Evolutionary conservation across 805 yeast genomes (phyloP), one percentile per base, ranked within the genome.

Genomic region (Candida arabinofermentans): DNA sequence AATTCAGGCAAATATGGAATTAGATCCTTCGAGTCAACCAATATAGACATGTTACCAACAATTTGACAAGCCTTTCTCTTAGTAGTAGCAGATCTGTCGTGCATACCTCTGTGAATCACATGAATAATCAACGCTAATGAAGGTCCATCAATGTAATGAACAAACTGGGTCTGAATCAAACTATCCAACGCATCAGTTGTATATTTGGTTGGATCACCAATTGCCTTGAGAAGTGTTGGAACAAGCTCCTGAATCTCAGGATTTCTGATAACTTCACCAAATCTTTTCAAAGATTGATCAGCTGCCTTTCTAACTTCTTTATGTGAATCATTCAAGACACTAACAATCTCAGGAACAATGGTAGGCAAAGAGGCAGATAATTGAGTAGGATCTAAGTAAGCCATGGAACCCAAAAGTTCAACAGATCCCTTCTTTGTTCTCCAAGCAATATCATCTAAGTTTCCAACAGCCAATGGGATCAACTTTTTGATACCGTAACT

Each of bases 121-220:
- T 90, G 96, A 47, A 90, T 87, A 42, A 93, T 88, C 54, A 93
- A 74, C 0, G 99, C 99, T 56, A 93, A 72, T 1, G 98, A 91
- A 3, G 99, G 98, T 17, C 97, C 96, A 66, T 93, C 99, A 51
- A 93, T 91, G 63, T 91, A 93, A 64, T 93, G 99, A 34, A 90
- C 96, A 55, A 93, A 93, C 53, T 91, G 95, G 0, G 99, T 93
- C 53, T 79, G 79, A 51, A 91, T 81, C 54, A 93, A 74, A 13
- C 86, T 80, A 54, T 89, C 95, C 43, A 93, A 69, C 0, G 98
- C 97, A 10, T 67, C 79, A 45, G 87, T 96, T 1, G 98, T 93
- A 65, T 84, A 69, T 53, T 79, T 86, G 0, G 97, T 85, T 27
- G 99, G 98, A 58, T 93, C 96, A 42, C 97, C 96, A 61, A 93